A percentile compares a stretch with the other conserved stretches of the same genome.
Evolutionary conservation across 2,329 filamentous ascomycete species (phyloP).

Genomic region (Cercospora janseana): DNA sequence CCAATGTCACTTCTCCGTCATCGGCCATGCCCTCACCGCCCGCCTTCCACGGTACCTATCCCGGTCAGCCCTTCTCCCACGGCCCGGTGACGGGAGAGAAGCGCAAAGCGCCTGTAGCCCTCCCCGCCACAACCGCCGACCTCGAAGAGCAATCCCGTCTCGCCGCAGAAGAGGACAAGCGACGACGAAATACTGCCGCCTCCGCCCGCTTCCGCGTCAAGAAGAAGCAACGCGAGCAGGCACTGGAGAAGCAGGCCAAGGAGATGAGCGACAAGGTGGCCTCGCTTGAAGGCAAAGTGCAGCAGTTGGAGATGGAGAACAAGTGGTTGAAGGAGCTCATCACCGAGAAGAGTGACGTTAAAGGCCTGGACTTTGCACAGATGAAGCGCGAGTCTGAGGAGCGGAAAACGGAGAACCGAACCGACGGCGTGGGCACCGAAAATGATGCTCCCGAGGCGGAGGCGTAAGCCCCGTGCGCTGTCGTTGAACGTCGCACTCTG

Average conservation of each 20-base stretch:
- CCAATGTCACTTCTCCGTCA: constrained; percentile 28
- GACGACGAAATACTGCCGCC: constrained; percentile 54
- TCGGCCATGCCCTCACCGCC: constrained; percentile 31
- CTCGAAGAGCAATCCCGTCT: constrained; percentile 49
- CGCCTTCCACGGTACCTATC: constrained; percentile 32
- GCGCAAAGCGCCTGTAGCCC: constrained; percentile 45
- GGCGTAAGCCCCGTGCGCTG: not conserved
- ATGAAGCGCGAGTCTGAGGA: constrained; percentile 28
- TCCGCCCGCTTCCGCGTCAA: constrained; percentile 54
- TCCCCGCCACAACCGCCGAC: constrained; percentile 35
- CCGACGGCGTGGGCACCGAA: constrained; percentile 36
- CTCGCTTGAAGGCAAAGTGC: constrained; percentile 47
- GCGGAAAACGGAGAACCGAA: constrained; percentile 33
- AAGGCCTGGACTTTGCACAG: constrained; percentile 27
- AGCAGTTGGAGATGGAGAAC: constrained; percentile 54
- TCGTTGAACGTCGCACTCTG: not conserved
- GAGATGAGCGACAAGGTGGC: constrained; percentile 52
- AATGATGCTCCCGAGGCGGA: not conserved
- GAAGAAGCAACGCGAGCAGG: constrained; percentile 56
- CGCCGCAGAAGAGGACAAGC: constrained; percentile 54
- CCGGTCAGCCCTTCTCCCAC: constrained; percentile 26
- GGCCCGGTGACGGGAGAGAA: constrained; percentile 41
- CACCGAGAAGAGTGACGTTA: constrained; percentile 48
- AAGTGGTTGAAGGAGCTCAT: constrained; percentile 54
- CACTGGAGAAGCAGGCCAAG: constrained; percentile 52